Percentiles rank a stretch among this genome's conserved stretches.
phyloP scores from a whole-genome alignment of 2,329 filamentous ascomycete genomes.

The Alternaria angustiovoidea region DNA sequence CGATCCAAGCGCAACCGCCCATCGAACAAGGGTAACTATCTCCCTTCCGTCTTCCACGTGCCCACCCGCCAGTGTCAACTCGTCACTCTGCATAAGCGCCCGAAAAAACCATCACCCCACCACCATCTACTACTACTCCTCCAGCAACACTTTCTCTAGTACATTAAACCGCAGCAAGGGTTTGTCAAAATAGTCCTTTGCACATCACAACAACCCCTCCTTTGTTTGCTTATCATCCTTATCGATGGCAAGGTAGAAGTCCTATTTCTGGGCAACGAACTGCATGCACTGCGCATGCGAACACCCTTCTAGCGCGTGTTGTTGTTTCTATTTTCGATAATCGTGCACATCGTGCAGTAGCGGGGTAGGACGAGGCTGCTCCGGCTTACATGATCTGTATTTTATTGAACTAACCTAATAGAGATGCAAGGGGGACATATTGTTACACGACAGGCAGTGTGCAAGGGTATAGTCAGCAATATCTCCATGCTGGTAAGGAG shows the following conservation, averaged over 20 bases:
- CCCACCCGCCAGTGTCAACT: neutral
- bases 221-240: neutral
- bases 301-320: slow-evolving; percentile 16
- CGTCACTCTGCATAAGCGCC: slow-evolving; percentile 20
- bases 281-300: slow-evolving; percentile 20
- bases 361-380: neutral
- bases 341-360: neutral
- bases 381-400: slow-evolving; percentile 5
- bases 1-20: slow-evolving; percentile 3
- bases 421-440: neutral
- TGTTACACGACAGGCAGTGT: neutral
- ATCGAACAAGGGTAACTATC: neutral
- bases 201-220: neutral
- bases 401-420: slow-evolving; percentile 8
- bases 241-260: neutral
- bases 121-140: neutral
- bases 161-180: neutral
- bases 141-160: neutral
- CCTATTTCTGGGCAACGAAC: slow-evolving; percentile 7
- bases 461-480: neutral
- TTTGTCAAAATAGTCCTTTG: neutral
- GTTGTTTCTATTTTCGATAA: neutral
- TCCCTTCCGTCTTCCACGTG: slow-evolving; percentile 2
- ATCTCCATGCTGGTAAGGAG: neutral
- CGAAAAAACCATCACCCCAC: neutral